Conservation (phyloP, 768 basidiomycete genomes). For the Leccinum broughii region DNA sequence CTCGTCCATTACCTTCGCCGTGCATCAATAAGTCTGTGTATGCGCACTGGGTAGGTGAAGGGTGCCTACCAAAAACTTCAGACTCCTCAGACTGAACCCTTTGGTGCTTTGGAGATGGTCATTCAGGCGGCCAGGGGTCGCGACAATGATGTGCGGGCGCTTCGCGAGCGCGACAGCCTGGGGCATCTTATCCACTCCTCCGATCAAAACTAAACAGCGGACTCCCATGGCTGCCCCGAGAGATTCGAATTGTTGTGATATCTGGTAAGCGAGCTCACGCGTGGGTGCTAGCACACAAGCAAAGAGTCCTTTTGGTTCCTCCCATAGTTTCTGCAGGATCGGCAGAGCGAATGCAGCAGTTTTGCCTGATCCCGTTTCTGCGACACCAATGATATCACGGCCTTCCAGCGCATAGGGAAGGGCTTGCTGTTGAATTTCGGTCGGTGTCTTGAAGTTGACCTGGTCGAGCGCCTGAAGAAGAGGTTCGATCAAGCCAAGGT, state of each 20-base stretch:
- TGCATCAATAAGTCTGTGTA: background rate
- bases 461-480: conserved; percentile 83
- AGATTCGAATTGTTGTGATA: conserved; percentile 93
- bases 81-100: conserved; percentile 82
- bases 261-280: conserved; percentile 97
- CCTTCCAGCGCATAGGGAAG: conserved; percentile 89
- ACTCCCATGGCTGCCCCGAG: conserved; percentile 93
- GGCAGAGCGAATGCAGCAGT: conserved; percentile 97
- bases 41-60: background rate
- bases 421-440: conserved; percentile 84
- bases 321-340: conserved; percentile 95
- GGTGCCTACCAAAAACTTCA: conserved; percentile 82
- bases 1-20: conserved; percentile 87
- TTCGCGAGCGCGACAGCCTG: conserved; percentile 93
- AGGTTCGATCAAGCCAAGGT: conserved; percentile 86
- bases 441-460: conserved; percentile 81
- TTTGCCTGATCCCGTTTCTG: conserved; percentile 96
- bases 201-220: conserved; percentile 88
- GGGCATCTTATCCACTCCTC: conserved; percentile 88
- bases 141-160: conserved; percentile 91
- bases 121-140: conserved; percentile 89
- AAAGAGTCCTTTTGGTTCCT: conserved; percentile 90
- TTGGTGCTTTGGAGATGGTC: conserved; percentile 98
- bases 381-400: conserved; percentile 97
- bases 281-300: conserved; percentile 95